Evolutionary conservation across 768 basidiomycete species (phyloP), one percentile per base, ranked within the genome.

Genomic region (Termitomyces sp.): DNA sequence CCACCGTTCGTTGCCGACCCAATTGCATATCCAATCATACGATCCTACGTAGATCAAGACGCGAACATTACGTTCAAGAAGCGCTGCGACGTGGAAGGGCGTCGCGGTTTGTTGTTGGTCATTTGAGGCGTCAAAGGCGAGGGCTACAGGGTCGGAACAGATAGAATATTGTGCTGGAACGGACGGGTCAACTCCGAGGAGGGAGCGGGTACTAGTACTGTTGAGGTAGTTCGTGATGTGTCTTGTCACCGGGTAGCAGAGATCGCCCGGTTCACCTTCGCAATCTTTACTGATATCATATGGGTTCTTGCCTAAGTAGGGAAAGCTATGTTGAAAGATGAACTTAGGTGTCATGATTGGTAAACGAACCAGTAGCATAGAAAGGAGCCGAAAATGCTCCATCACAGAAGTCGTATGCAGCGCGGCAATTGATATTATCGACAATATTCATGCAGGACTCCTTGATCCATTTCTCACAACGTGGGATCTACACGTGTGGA

Each of bases 1-100:
- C 90, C 90, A 92, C 29, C 78, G 73, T 64, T 86, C 81, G 67
- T 92, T 92, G 5, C 85, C 87, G 28, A 88, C 72, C 78, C 84
- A 86, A 67, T 90, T 90, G 69, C 88, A 90, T 53, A 84, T 84
- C 84, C 83, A 88, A 62, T 89, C 87, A 57, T 86, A 84, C 33
- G 77, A 77, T 7, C 87, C 88, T 1, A 84, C 85, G 61, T 89
- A 90, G 54, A 87, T 82, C 31, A 93, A 77, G 18, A 86, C 81
- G 3, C 81, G 77, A 28, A 94, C 73, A 0, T 83, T 85, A 20
- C 87, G 82, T 59, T 92, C 90, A 18, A 93, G 81, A 37, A 93
- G 78, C 0, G 77, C 80, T 2, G 81, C 77, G 60, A 89, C 76
- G 68, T 88, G 83, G 69, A 82, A 67, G 64, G 81, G 70, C 12